Conservation (phyloP, 1,284 basidiomycete genomes). For the Pascua sp. region DNA sequence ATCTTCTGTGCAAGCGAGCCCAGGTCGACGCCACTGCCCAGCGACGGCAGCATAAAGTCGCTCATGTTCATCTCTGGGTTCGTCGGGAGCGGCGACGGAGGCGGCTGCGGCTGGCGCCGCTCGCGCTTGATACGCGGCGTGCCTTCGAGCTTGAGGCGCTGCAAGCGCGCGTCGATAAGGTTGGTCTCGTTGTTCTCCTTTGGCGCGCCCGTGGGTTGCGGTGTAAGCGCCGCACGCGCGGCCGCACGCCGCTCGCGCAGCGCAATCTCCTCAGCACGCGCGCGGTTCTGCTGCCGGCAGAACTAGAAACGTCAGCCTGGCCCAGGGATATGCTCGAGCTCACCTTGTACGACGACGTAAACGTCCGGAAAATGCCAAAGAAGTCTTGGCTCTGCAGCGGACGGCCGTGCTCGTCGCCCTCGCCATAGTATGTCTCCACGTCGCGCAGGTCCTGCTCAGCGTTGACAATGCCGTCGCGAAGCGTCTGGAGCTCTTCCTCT, state of each 20-base stretch:
- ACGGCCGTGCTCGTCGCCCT: conserved; percentile 67
- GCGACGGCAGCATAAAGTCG: conserved; percentile 51
- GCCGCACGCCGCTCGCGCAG: conserved; percentile 35
- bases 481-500: conserved; percentile 67
- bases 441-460: conserved; percentile 77
- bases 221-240: conserved; percentile 43
- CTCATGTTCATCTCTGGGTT: conserved; percentile 43
- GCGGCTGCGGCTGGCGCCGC: conserved; percentile 43
- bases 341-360: conserved; percentile 85
- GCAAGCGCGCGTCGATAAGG: conserved; percentile 66
- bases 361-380: conserved; percentile 92
- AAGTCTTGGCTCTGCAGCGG: conserved; percentile 61
- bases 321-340: conserved; percentile 21
- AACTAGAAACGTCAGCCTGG: conserved; percentile 56
- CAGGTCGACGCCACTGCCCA: conserved; percentile 35
- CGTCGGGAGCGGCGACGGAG: conserved; percentile 47
- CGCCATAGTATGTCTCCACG: conserved; percentile 82
- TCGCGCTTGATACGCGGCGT: conserved; percentile 54
- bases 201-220: conserved; percentile 40
- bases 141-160: conserved; percentile 67
- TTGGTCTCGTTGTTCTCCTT: conserved; percentile 51
- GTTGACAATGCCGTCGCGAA: conserved; percentile 77
- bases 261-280: conserved; percentile 51
- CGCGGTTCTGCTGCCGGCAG: conserved; percentile 72
- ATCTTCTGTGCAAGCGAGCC: conserved; percentile 34